phyloP scores from a whole-genome alignment of 2,329 filamentous ascomycete genomes.

The Colletotrichum noveboracense region DNA sequence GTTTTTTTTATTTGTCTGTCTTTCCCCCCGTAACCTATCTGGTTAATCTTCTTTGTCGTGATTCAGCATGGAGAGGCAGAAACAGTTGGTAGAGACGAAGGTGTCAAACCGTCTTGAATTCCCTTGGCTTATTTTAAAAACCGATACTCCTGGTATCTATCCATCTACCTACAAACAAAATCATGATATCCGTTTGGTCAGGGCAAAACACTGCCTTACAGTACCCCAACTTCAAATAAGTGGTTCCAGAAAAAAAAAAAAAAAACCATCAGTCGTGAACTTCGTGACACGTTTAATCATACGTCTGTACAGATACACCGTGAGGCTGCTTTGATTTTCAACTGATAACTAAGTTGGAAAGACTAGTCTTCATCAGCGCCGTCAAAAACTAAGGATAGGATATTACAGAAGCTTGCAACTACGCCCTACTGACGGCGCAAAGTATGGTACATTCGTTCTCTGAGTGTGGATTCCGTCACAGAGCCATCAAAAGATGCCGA shows the following conservation, averaged over 20 bases:
- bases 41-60: neutral
- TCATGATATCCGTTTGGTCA: neutral
- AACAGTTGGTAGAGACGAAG: constrained; percentile 11
- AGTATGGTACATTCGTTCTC: constrained; percentile 12
- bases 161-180: neutral
- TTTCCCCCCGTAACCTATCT: no score
- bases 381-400: neutral
- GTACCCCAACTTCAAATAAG: neutral
- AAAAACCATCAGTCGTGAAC: neutral
- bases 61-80: constrained; percentile 9
- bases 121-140: neutral
- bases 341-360: neutral
- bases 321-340: neutral
- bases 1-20: neutral
- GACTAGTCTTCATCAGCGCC: neutral
- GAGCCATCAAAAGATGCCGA: neutral
- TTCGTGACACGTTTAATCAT: neutral
- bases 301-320: neutral
- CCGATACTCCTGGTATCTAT: neutral
- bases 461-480: neutral
- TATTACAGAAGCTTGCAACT: neutral
- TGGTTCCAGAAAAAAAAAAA: neutral
- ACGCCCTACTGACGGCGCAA: neutral
- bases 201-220: neutral
- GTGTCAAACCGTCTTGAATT: neutral